Conservation (phyloP, 805 yeast genomes). For the Maudiozyma pseudohumilis region DNA sequence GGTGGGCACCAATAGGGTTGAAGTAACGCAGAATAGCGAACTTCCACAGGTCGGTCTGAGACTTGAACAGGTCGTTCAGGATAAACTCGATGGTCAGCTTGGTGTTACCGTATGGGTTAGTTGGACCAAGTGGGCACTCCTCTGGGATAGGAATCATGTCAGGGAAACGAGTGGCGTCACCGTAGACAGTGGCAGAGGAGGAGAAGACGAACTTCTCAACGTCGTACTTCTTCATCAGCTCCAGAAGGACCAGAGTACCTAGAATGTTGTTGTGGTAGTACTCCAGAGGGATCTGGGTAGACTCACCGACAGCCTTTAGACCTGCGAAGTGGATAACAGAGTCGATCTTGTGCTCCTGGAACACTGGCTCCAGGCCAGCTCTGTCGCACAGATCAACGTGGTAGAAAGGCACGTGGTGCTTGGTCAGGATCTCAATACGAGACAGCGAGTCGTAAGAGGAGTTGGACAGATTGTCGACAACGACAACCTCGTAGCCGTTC, state of each 20-base stretch:
- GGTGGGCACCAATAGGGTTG: conserved; percentile 82
- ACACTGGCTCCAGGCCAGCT: conserved; percentile 39
- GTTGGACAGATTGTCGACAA: conserved; percentile 60
- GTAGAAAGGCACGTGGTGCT: conserved; percentile 42
- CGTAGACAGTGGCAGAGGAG: conserved; percentile 77
- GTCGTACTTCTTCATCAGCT: conserved; percentile 37
- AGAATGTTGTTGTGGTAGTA: conserved; percentile 61
- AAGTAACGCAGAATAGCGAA: conserved; percentile 65
- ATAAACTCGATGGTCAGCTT: conserved; percentile 57
- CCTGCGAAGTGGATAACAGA: conserved; percentile 77
- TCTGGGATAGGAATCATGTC: conserved; percentile 75
- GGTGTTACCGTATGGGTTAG: conserved; percentile 71
- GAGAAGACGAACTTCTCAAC: conserved; percentile 57
- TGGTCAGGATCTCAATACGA: conserved; percentile 45
- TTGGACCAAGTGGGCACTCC: conserved; percentile 62
- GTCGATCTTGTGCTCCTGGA: conserved; percentile 38
- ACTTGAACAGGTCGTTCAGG: conserved; percentile 41
- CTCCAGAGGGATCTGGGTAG: conserved; percentile 52
- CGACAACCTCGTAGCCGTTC: conserved; percentile 58
- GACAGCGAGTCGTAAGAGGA: conserved; percentile 58
- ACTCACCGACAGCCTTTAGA: conserved; percentile 75
- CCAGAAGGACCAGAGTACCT: conserved; percentile 53
- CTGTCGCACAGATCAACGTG: conserved; percentile 48
- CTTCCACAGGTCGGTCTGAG: conserved; percentile 35
- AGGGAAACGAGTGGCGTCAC: conserved; percentile 45